A percentile compares a stretch with the other conserved stretches of the same genome.
Evolutionary conservation across 495 filamentous ascomycete genomes (phyloP).

Genomic region (Aspergillus bertholletiae): DNA sequence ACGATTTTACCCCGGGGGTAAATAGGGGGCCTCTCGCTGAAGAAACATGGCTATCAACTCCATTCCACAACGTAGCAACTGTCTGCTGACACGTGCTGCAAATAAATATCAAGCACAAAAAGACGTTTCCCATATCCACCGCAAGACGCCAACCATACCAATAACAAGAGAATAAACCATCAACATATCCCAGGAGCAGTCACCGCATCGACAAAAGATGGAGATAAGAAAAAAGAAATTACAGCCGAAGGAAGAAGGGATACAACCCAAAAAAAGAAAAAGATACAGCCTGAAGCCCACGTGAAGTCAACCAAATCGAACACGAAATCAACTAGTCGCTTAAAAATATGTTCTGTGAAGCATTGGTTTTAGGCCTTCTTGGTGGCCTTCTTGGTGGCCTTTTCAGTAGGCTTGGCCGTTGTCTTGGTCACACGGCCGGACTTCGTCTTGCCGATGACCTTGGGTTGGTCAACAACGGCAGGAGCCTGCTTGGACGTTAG

Average conservation of each 20-base stretch:
- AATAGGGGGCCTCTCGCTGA: not conserved
- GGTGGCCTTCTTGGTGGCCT: conserved; percentile 52
- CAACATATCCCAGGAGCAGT: conserved; percentile 33
- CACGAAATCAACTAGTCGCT: conserved; percentile 17
- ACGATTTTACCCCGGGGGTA: not conserved
- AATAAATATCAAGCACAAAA: conserved; percentile 10
- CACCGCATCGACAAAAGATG: conserved; percentile 12
- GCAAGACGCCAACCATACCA: conserved; percentile 41
- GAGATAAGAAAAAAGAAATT: conserved; percentile 14
- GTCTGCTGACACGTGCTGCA: conserved; percentile 10
- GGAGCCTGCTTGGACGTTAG: conserved; percentile 42
- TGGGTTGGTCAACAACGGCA: conserved; percentile 70
- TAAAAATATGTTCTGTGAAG: conserved; percentile 12
- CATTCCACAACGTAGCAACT: conserved; percentile 11
- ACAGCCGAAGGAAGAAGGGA: conserved; percentile 23
- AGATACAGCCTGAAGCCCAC: conserved; percentile 25
- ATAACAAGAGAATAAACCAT: conserved; percentile 26
- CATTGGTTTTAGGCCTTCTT: conserved; percentile 44
- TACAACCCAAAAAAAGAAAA: conserved; percentile 20
- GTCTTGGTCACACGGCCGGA: conserved; percentile 86
- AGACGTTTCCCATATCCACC: conserved; percentile 39
- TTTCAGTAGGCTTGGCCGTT: conserved; percentile 55
- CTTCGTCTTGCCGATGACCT: conserved; percentile 81
- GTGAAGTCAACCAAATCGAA: conserved; percentile 29
- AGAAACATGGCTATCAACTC: conserved; percentile 10